Evolutionary conservation across 108 stramenopile species (phyloP).

Genomic region (Stephanodiscus minutulus): DNA sequence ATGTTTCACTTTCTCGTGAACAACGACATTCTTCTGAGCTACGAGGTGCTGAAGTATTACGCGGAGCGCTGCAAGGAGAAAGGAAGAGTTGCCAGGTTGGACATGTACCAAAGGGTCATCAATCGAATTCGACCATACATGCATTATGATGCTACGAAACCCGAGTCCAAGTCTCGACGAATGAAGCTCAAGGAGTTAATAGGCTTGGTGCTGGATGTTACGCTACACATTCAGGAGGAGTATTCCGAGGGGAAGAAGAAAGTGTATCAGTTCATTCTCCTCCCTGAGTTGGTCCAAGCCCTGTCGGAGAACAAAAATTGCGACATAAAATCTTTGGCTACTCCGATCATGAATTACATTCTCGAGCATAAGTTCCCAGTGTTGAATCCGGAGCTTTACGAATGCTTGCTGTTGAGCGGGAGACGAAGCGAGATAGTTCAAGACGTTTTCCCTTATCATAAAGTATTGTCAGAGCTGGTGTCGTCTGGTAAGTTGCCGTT

Average conservation of each 20-base stretch:
- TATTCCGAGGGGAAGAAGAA: constrained; percentile 32
- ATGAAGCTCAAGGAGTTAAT: background rate
- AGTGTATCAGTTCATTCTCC: constrained; percentile 40
- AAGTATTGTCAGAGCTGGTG: constrained; percentile 37
- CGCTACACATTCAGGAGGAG: constrained; percentile 25
- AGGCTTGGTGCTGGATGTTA: constrained; percentile 16
- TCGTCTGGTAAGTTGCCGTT: constrained; percentile 14
- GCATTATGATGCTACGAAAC: background rate
- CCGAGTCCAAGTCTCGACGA: background rate
- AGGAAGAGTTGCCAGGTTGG: constrained; percentile 22
- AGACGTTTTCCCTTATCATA: constrained; percentile 26
- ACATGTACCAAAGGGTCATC: constrained; percentile 28
- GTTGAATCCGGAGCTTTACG: constrained; percentile 31
- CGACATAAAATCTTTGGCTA: constrained; percentile 17
- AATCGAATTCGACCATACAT: background rate
- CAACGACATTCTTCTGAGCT: constrained; percentile 8
- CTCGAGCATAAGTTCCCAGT: constrained; percentile 33
- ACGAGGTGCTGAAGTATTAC: constrained; percentile 24
- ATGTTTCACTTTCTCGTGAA: constrained; percentile 11
- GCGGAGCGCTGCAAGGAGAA: constrained; percentile 17
- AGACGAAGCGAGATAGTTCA: background rate
- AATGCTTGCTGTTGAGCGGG: constrained; percentile 24
- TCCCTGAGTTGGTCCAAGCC: constrained; percentile 24
- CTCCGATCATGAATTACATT: constrained; percentile 34
- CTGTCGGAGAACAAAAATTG: constrained; percentile 13